These are phyloP conservation scores for Daldinia concentrica DNA, from an alignment of 495 filamentous ascomycete genomes.

Conservation along the genomic window DNA sequence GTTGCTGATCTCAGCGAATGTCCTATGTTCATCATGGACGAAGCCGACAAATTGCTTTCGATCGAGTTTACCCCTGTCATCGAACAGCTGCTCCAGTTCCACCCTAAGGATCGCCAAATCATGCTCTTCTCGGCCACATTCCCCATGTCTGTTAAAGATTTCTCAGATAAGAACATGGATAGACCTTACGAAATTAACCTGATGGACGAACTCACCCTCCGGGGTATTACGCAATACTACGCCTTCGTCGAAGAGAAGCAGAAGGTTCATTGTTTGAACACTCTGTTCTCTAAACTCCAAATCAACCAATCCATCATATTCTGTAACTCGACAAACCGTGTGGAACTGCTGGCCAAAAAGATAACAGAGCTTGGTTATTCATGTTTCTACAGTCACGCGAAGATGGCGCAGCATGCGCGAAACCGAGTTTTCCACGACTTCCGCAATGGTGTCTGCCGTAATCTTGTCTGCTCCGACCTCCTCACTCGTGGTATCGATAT, in stretches of 20 bases:
- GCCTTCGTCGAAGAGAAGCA: conserved; percentile 99
- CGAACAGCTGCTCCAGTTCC: conserved; percentile 91
- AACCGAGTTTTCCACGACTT: conserved; percentile 99
- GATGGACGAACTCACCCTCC: conserved; percentile 98
- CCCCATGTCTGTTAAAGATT: conserved; percentile 92
- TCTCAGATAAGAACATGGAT: conserved; percentile 98
- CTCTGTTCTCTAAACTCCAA: conserved; percentile 96
- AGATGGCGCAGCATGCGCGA: conserved; percentile 96
- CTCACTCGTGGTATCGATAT: conserved; percentile 99
- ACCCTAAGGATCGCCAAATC: conserved; percentile 95
- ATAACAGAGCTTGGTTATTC: conserved; percentile 99
- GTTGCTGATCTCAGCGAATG: conserved; percentile 97
- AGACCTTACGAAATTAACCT: conserved; percentile 98
- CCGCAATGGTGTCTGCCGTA: conserved; percentile 95
- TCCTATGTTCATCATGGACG: conserved; percentile 98
- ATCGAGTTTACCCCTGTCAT: conserved; percentile 97
- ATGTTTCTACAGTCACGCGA: conserved; percentile 98
- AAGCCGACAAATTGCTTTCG: conserved; percentile 96
- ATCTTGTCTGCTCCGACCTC: conserved; percentile 97
- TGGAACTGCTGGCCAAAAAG: conserved; percentile 97
- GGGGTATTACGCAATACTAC: conserved; percentile 98
- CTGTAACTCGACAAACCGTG: conserved; percentile 98
- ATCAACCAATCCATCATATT: conserved; percentile 99
- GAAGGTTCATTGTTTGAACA: conserved; percentile 99
- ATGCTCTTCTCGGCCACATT: conserved; percentile 99